Evolutionary conservation across 345 rosid genomes (phyloP).

Genomic region (Corymbia maculata): DNA sequence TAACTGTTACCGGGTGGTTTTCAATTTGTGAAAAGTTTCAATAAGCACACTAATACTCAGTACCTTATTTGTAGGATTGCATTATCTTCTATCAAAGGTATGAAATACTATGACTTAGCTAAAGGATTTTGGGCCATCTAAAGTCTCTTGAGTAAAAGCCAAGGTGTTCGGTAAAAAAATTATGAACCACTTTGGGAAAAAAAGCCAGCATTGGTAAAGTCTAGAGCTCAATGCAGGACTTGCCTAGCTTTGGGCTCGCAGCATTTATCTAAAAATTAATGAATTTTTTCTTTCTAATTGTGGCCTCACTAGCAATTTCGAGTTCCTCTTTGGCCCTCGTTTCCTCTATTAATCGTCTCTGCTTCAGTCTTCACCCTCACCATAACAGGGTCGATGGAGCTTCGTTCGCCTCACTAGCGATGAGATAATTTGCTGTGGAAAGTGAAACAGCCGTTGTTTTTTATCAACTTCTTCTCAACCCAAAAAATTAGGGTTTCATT

Average conservation of each 20-base stretch:
- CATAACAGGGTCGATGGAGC: background rate
- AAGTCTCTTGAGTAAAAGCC: background rate
- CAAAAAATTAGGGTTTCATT: background rate
- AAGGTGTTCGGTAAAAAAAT: background rate
- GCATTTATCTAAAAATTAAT: background rate
- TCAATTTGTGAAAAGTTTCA: background rate
- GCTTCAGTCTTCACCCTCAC: background rate
- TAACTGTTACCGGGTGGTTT: background rate
- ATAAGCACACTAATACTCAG: background rate
- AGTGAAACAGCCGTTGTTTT: background rate
- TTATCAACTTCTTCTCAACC: background rate
- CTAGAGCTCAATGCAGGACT: background rate
- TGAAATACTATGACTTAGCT: background rate
- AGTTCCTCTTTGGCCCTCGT: background rate
- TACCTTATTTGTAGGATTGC: background rate
- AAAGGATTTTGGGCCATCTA: background rate
- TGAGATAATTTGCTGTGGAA: background rate
- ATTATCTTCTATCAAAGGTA: background rate
- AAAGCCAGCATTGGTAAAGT: background rate
- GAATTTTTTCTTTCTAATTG: background rate
- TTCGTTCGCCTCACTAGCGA: background rate
- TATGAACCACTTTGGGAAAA: background rate
- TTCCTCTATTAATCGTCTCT: background rate
- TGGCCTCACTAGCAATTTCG: background rate
- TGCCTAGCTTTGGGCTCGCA: background rate